Evolutionary conservation across 1,284 basidiomycete species (phyloP).

Genomic region (Puccinia hordei): DNA sequence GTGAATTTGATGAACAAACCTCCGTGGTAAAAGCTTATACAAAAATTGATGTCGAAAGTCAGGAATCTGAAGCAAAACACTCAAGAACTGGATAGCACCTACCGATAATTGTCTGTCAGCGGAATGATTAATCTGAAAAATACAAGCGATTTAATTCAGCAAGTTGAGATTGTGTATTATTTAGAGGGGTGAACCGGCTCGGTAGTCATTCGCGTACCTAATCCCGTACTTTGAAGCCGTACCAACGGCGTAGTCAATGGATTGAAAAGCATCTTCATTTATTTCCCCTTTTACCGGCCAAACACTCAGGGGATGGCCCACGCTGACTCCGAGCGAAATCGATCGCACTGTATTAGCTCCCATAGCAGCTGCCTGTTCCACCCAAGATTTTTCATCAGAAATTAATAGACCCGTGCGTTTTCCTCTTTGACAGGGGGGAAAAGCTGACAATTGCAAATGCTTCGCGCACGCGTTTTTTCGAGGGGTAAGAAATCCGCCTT

Average conservation of each 20-base stretch:
- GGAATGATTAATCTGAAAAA: constrained; percentile 40
- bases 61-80: neutral
- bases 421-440: neutral
- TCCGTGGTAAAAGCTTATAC: constrained; percentile 38
- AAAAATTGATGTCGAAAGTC: neutral
- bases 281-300: constrained; percentile 45
- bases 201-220: constrained; percentile 2
- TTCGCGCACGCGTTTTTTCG: constrained; percentile 36
- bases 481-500: constrained; percentile 36
- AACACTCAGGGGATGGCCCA: constrained; percentile 41
- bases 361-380: constrained; percentile 44
- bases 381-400: constrained; percentile 3
- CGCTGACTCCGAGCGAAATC: constrained; percentile 42
- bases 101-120: constrained; percentile 48
- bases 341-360: constrained; percentile 45
- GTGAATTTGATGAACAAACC: constrained; percentile 16
- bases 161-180: neutral
- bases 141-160: neutral
- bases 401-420: neutral
- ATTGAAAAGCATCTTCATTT: constrained; percentile 44
- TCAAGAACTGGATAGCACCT: neutral
- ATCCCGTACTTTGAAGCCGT: constrained; percentile 45
- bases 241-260: constrained; percentile 45
- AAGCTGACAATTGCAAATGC: constrained; percentile 37
- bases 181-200: neutral